A percentile compares a stretch with the other conserved stretches of the same genome.
phyloP scores from a whole-genome alignment of 495 filamentous ascomycete genomes.

The Amorphotheca resinae region DNA sequence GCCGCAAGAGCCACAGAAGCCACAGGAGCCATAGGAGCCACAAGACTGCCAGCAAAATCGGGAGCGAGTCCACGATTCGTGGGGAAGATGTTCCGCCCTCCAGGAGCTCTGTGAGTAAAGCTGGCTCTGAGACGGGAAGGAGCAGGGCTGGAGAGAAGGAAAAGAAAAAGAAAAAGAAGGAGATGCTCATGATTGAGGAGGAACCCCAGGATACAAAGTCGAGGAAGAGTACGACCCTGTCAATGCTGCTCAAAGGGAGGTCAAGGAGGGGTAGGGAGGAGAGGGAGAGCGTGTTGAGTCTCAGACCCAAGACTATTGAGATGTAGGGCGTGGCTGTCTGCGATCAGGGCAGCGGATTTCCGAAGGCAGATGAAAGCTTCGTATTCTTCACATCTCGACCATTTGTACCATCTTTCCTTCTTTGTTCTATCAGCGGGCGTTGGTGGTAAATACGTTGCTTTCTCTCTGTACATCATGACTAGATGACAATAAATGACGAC shows the following conservation, averaged over 20 bases:
- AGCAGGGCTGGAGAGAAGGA: conserved; percentile 8
- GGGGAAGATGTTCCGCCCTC: not conserved
- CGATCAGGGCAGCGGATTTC: too few species aligned
- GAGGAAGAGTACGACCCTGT: conserved; percentile 36
- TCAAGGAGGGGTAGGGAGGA: conserved; percentile 30
- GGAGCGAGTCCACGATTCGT: conserved; percentile 17
- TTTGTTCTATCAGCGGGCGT: too few species aligned
- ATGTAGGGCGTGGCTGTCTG: conserved; percentile 6
- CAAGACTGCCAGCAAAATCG: conserved; percentile 22
- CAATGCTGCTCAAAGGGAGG: conserved; percentile 34
- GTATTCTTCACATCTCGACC: too few species aligned
- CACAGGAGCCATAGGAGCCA: conserved; percentile 22
- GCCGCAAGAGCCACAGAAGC: conserved; percentile 18
- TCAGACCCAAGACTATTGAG: conserved; percentile 15
- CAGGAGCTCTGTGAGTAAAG: conserved; percentile 2
- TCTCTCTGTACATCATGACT: too few species aligned
- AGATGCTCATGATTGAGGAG: conserved; percentile 17
- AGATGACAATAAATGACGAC: too few species aligned
- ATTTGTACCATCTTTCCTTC: too few species aligned
- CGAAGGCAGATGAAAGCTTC: too few species aligned
- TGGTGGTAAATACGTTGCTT: too few species aligned
- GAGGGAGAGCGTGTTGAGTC: conserved; percentile 13
- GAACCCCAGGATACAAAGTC: conserved; percentile 34
- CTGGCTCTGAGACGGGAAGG: conserved; percentile 14
- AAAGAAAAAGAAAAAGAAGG: conserved; percentile 24